Conservation (phyloP, 129 eudicot genomes). For the Glebionis coronaria region DNA sequence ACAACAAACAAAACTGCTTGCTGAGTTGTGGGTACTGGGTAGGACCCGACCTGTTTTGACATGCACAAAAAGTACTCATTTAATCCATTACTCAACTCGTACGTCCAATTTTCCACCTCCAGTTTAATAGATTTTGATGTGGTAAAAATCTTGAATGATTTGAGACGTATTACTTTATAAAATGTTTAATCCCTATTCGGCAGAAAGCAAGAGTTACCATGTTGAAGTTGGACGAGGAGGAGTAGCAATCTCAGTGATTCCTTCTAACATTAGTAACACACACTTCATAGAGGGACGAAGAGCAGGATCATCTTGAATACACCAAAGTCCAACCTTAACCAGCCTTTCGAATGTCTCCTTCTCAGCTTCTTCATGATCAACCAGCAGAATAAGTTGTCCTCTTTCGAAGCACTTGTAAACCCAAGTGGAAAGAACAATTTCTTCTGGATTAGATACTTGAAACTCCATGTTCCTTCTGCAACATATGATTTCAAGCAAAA, state of each 20-base stretch:
- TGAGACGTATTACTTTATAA: neutral
- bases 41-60: too few species aligned
- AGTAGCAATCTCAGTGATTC: slow-evolving; percentile 26
- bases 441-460: neutral
- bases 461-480: slow-evolving; percentile 25
- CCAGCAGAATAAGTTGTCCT: slow-evolving; percentile 10
- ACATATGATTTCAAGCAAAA: slow-evolving; percentile 31
- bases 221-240: slow-evolving; percentile 37
- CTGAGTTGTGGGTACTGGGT: too few species aligned
- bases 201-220: slow-evolving; percentile 19
- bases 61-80: too few species aligned
- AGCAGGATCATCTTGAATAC: slow-evolving; percentile 35
- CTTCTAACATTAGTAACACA: slow-evolving; percentile 41
- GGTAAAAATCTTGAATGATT: neutral
- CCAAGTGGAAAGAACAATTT: slow-evolving; percentile 23
- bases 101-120: neutral
- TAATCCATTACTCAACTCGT: neutral
- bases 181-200: neutral
- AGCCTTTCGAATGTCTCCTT: slow-evolving; percentile 10
- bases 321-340: slow-evolving; percentile 30
- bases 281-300: slow-evolving; percentile 39
- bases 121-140: neutral
- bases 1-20: too few species aligned
- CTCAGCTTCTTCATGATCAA: neutral
- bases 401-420: slow-evolving; percentile 12